Percentiles rank a stretch among this genome's conserved stretches.
Evolutionary conservation across 1,284 basidiomycete species (phyloP).

Genomic region (Vanrija sp.): DNA sequence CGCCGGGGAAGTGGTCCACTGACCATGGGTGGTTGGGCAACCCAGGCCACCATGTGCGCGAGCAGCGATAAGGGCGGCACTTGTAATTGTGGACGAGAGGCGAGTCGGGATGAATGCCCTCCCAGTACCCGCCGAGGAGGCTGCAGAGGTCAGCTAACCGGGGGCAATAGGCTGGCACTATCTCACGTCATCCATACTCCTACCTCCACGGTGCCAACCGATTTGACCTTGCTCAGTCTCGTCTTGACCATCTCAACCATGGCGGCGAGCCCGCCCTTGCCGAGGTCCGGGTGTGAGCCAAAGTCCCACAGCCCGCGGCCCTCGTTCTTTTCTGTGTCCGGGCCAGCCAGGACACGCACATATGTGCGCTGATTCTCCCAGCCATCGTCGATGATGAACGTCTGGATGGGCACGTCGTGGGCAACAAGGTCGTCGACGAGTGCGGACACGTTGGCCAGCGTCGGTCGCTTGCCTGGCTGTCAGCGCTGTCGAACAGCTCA

Average conservation of each 20-base stretch:
- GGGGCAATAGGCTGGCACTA: background rate
- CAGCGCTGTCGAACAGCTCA: background rate
- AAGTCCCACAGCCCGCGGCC: conserved; percentile 14
- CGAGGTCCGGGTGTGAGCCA: conserved; percentile 2
- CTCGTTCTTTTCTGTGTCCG: background rate
- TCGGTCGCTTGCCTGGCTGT: background rate
- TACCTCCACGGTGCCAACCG: conserved; percentile 10
- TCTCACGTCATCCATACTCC: conserved; percentile 29
- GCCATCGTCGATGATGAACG: conserved; percentile 41
- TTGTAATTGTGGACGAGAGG: conserved; percentile 23
- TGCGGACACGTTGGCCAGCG: background rate
- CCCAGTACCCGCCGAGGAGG: conserved; percentile 37
- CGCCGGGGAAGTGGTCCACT: conserved; percentile 5
- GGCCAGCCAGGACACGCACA: background rate
- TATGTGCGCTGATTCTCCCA: conserved; percentile 28
- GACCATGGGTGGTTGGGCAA: conserved; percentile 8
- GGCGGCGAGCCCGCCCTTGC: conserved; percentile 1
- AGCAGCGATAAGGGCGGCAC: conserved; percentile 15
- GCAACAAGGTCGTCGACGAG: conserved; percentile 5
- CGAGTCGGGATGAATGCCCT: conserved; percentile 26
- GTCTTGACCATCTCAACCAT: conserved; percentile 4
- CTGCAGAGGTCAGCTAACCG: background rate
- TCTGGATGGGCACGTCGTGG: conserved; percentile 22
- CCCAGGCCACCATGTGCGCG: conserved; percentile 6
- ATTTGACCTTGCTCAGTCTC: background rate